Conservation (phyloP, 1,284 basidiomycete species). For the Earliella scabrosa region DNA sequence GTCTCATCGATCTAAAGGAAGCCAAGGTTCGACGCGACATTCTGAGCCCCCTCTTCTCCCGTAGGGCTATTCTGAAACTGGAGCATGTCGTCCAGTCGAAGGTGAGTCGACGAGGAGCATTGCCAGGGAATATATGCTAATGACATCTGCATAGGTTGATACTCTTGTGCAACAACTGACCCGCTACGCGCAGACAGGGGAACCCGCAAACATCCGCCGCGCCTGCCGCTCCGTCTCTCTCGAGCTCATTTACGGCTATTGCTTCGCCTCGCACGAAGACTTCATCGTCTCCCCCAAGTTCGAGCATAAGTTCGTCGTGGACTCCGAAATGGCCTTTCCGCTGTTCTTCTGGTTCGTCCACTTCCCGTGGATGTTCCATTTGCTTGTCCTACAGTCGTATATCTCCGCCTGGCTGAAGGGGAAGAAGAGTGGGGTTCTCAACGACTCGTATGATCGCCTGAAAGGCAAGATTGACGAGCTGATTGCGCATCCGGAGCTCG, state of each 20-base stretch:
- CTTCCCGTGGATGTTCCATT: not conserved
- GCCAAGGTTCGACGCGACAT: not conserved
- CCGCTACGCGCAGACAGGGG: not conserved
- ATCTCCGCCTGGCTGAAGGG: not conserved
- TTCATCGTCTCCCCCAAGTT: not conserved
- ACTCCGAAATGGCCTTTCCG: not conserved
- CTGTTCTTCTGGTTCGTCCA: not conserved
- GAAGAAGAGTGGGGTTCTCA: not conserved
- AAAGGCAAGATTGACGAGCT: not conserved
- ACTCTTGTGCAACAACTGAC: not conserved
- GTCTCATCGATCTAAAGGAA: not conserved
- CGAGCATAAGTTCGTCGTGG: not conserved
- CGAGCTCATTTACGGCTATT: not conserved
- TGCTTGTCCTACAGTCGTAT: not conserved
- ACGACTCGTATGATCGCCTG: not conserved
- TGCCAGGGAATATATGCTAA: not conserved
- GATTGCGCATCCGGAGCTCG: not conserved
- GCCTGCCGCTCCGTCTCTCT: not conserved
- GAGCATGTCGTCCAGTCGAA: not conserved
- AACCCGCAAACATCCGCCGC: conserved; percentile 1
- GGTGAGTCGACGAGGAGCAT: not conserved
- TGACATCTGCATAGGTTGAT: not conserved
- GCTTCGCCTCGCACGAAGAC: not conserved
- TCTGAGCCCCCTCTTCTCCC: not conserved
- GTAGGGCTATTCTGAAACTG: not conserved